phyloP scores from a whole-genome alignment of 768 basidiomycete species.

The Neoboletus subvelutipes region DNA sequence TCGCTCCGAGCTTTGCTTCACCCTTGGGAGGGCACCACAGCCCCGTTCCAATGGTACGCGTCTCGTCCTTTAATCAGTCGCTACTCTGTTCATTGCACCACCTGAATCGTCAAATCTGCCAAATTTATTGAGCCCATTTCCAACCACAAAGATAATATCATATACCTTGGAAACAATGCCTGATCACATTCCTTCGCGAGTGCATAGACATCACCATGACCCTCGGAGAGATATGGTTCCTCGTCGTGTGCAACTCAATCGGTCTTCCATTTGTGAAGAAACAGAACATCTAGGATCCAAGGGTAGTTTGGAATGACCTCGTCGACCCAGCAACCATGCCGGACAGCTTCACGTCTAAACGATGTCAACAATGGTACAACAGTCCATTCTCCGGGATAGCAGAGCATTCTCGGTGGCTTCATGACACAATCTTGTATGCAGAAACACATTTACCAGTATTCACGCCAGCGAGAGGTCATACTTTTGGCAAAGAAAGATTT shows the following conservation, averaged over 20 bases:
- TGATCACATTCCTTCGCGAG: too few species aligned
- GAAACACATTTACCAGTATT: slow-evolving; percentile 83
- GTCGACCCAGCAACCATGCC: too few species aligned
- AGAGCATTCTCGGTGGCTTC: too few species aligned
- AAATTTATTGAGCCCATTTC: slow-evolving; percentile 81
- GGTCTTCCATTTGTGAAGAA: too few species aligned
- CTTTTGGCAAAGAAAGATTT: slow-evolving; percentile 87
- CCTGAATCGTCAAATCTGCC: slow-evolving; percentile 53
- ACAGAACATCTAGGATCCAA: too few species aligned
- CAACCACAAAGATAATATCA: slow-evolving; percentile 46
- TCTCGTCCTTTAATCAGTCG: neutral
- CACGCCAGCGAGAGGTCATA: slow-evolving; percentile 91
- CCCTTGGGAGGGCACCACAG: slow-evolving; percentile 52
- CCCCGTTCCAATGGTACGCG: slow-evolving; percentile 59
- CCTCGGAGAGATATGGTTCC: too few species aligned
- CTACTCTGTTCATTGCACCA: neutral
- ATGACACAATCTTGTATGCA: neutral
- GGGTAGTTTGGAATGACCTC: too few species aligned
- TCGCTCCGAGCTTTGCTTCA: slow-evolving; percentile 53
- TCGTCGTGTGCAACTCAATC: too few species aligned
- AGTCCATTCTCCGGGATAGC: too few species aligned
- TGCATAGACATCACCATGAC: too few species aligned
- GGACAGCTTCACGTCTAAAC: too few species aligned
- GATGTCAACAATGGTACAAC: too few species aligned
- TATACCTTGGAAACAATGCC: slow-evolving; percentile 24